phyloP scores from a whole-genome alignment of 371 early-diverging fungal genomes.

The Mortierella sp. region DNA sequence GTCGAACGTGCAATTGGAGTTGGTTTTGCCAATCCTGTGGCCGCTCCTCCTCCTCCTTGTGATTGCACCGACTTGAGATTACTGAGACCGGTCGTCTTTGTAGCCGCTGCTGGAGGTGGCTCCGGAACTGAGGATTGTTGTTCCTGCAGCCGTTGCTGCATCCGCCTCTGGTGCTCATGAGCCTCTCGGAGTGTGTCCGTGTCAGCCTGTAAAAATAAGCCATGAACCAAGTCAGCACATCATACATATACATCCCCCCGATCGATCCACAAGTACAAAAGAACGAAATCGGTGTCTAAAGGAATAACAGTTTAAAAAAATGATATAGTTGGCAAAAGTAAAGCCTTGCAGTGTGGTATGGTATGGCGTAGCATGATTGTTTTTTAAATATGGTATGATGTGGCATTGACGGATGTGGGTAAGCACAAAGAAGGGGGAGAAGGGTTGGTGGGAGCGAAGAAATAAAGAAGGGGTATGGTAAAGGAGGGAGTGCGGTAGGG shows the following conservation, averaged over 20 bases:
- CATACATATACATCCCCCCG: background rate
- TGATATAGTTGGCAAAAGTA: too few species aligned
- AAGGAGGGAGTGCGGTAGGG: background rate
- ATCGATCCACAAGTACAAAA: background rate
- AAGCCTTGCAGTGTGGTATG: background rate
- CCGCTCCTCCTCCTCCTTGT: background rate
- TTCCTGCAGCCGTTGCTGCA: slow-evolving; percentile 36
- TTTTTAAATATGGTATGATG: background rate
- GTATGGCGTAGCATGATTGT: background rate
- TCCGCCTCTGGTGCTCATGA: slow-evolving; percentile 41
- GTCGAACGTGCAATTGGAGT: slow-evolving; percentile 33
- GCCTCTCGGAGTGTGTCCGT: slow-evolving; percentile 51
- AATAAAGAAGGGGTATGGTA: slow-evolving; percentile 5
- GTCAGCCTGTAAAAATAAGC: slow-evolving; percentile 24
- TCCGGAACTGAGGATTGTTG: slow-evolving; percentile 17
- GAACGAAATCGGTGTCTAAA: background rate
- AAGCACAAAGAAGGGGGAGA: slow-evolving; percentile 5
- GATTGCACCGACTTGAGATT: background rate
- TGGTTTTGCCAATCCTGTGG: slow-evolving; percentile 14
- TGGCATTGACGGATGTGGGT: background rate
- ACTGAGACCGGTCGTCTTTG: background rate
- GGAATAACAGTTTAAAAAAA: background rate
- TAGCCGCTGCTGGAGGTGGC: background rate
- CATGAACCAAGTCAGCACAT: background rate
- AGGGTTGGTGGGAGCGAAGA: background rate